These are phyloP conservation scores for Cucumis cinereus DNA, from an alignment of 306 rosid genomes.

Conservation along the genomic window DNA sequence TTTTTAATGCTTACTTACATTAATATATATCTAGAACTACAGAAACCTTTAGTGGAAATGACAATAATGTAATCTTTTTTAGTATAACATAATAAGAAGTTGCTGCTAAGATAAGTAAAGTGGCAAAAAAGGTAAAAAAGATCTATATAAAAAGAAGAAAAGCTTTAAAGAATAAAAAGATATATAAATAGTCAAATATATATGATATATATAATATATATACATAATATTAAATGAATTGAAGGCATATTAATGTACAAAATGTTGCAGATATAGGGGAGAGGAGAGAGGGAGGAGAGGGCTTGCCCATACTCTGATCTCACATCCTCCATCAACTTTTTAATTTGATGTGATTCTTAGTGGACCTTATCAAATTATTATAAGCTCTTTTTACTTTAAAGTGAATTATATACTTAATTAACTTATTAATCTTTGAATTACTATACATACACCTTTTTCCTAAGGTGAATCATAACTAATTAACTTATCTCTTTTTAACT, in stretches of 20 bases:
- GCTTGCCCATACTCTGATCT: slow-evolving; percentile 53
- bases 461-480: slow-evolving; percentile 5
- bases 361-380: slow-evolving; percentile 35
- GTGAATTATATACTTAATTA: slow-evolving; percentile 8
- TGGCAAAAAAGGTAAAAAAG: not conserved
- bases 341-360: slow-evolving; percentile 56
- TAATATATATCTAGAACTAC: not conserved
- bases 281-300: slow-evolving; percentile 4
- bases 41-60: slow-evolving; percentile 1
- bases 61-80: not conserved
- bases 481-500: not conserved
- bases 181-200: not conserved
- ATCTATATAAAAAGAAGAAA: not conserved
- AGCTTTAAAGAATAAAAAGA: not conserved
- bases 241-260: not conserved
- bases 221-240: not conserved
- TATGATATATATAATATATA: not conserved
- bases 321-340: slow-evolving; percentile 42
- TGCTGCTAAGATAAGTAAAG: slow-evolving; percentile 9
- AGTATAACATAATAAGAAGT: not conserved
- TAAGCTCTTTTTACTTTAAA: not conserved
- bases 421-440: slow-evolving; percentile 13
- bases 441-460: not conserved
- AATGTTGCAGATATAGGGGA: slow-evolving; percentile 4
- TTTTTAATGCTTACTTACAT: not conserved